Conservation (phyloP, 2,329 filamentous ascomycete species). For the Fusarium pseudograminearum region DNA sequence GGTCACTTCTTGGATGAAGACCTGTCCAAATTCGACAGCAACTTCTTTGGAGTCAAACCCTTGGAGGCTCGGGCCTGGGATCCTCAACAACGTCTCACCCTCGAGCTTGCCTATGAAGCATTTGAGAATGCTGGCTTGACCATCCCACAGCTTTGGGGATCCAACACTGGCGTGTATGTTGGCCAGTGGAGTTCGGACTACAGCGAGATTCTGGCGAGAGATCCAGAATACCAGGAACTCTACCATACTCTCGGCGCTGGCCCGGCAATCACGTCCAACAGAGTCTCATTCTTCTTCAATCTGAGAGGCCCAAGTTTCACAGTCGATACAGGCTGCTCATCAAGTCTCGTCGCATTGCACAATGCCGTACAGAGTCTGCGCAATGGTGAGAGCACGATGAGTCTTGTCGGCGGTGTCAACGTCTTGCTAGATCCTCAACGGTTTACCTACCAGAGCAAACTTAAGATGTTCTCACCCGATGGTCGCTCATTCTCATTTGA, state of each 20-base stretch:
- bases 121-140: slow-evolving; percentile 52
- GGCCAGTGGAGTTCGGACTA: slow-evolving; percentile 47
- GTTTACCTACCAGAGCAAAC: slow-evolving; percentile 42
- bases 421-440: slow-evolving; percentile 43
- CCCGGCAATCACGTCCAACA: slow-evolving; percentile 58
- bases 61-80: slow-evolving; percentile 40
- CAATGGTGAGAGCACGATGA: slow-evolving; percentile 48
- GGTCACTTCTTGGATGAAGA: slow-evolving; percentile 8
- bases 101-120: slow-evolving; percentile 47
- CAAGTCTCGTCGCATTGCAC: slow-evolving; percentile 61
- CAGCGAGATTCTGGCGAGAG: slow-evolving; percentile 38
- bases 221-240: slow-evolving; percentile 59
- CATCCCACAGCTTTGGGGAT: slow-evolving; percentile 44
- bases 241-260: slow-evolving; percentile 60
- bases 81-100: slow-evolving; percentile 47
- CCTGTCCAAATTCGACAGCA: slow-evolving; percentile 1
- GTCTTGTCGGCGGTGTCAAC: slow-evolving; percentile 49
- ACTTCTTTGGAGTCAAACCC: slow-evolving; percentile 8
- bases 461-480: slow-evolving; percentile 43
- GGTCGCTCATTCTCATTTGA: slow-evolving; percentile 56
- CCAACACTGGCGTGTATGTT: slow-evolving; percentile 49
- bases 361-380: slow-evolving; percentile 54
- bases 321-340: slow-evolving; percentile 64
- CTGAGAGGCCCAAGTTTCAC: slow-evolving; percentile 61
- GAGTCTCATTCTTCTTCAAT: slow-evolving; percentile 63